Evolutionary conservation across 768 basidiomycete genomes (phyloP).

Genomic region (Suillus subaureus): DNA sequence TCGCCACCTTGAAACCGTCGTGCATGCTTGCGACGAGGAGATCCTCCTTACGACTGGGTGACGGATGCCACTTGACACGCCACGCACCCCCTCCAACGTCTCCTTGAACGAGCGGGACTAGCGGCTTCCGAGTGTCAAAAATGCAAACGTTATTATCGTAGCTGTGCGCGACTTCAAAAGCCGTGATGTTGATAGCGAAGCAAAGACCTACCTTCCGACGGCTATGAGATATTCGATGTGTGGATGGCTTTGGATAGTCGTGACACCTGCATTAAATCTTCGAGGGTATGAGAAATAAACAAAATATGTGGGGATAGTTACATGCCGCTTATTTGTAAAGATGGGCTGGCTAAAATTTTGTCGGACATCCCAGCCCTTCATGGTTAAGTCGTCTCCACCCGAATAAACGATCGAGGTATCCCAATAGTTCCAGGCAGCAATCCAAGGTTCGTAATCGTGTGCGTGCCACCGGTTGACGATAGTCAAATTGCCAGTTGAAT

Average conservation of each 20-base stretch:
- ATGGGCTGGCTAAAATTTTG: constrained; percentile 58
- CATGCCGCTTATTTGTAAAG: constrained; percentile 74
- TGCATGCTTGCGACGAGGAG: constrained; percentile 98
- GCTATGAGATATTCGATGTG: constrained; percentile 79
- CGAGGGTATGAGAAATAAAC: background rate
- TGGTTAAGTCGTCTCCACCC: constrained; percentile 89
- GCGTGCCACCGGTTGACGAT: constrained; percentile 73
- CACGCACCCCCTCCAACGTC: constrained; percentile 92
- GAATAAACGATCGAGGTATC: constrained; percentile 79
- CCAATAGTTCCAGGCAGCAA: constrained; percentile 91
- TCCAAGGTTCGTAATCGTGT: constrained; percentile 95
- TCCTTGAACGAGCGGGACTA: constrained; percentile 54
- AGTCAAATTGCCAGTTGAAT: constrained; percentile 45
- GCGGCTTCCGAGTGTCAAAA: constrained; percentile 78
- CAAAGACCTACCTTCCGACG: constrained; percentile 75
- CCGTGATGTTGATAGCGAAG: background rate
- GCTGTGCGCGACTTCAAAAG: constrained; percentile 41
- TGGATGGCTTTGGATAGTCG: constrained; percentile 85
- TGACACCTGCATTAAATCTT: constrained; percentile 93
- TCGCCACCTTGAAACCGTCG: constrained; percentile 88
- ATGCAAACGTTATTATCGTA: constrained; percentile 82
- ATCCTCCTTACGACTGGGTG: constrained; percentile 60
- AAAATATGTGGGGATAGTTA: background rate
- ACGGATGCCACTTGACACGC: constrained; percentile 96
- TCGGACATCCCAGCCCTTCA: constrained; percentile 92